These are phyloP conservation scores for Solanum hybrid DNA, from an alignment of 305 asterid genomes.

Conservation along the genomic window DNA sequence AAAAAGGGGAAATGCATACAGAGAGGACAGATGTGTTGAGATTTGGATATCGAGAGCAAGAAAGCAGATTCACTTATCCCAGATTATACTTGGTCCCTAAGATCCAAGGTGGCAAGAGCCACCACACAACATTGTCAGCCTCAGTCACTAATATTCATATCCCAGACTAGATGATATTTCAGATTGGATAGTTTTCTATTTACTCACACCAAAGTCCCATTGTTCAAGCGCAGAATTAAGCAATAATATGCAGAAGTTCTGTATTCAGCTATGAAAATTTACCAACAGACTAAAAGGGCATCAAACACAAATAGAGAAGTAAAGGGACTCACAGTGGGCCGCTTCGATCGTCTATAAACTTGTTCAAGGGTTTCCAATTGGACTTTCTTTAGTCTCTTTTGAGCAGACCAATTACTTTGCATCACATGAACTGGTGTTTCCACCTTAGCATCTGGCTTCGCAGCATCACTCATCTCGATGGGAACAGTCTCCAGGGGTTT, in stretches of 20 bases:
- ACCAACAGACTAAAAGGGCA: background rate
- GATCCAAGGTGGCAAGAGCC: background rate
- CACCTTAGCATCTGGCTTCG: conserved; percentile 27
- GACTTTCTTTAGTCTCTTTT: conserved; percentile 79
- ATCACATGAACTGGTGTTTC: conserved; percentile 69
- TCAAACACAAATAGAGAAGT: background rate
- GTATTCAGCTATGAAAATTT: background rate
- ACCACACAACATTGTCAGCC: background rate
- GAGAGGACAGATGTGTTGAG: background rate
- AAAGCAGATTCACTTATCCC: background rate
- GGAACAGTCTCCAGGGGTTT: conserved; percentile 20
- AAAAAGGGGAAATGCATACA: background rate
- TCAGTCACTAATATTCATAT: background rate
- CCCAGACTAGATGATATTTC: background rate
- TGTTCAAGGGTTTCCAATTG: conserved; percentile 80
- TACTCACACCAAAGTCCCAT: background rate
- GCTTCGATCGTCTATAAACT: conserved; percentile 64
- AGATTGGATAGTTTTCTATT: background rate
- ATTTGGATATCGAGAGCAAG: background rate
- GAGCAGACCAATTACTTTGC: conserved; percentile 74
- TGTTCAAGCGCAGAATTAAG: background rate
- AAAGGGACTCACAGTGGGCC: conserved; percentile 75
- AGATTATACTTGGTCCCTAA: background rate
- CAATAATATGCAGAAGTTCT: background rate
- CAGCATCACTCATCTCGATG: conserved; percentile 17